These are phyloP conservation scores for Cyclocybe cylindracea DNA, from an alignment of 768 basidiomycete genomes.

Conservation along the genomic window DNA sequence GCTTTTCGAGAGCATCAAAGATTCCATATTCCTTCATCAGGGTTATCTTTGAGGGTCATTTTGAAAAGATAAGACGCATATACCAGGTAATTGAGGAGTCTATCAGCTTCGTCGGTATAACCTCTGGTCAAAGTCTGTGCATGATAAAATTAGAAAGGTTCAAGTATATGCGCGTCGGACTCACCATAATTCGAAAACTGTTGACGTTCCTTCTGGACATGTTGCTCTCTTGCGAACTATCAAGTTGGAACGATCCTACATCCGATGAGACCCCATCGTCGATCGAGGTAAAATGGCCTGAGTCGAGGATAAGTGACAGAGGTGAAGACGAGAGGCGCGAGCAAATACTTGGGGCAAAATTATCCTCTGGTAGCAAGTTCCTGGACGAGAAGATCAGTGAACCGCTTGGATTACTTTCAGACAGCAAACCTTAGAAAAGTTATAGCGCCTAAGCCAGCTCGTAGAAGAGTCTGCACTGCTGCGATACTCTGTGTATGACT, in stretches of 20 bases:
- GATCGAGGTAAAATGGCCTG: constrained; percentile 58
- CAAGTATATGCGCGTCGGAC: neutral
- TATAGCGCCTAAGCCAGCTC: constrained; percentile 75
- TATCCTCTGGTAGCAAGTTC: constrained; percentile 77
- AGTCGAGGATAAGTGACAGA: constrained; percentile 4
- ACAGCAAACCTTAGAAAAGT: constrained; percentile 64
- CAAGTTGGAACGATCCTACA: constrained; percentile 35
- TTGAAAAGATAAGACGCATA: constrained; percentile 2
- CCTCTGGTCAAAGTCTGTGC: constrained; percentile 66
- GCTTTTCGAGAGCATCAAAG: constrained; percentile 82
- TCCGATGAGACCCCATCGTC: constrained; percentile 40
- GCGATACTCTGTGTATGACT: constrained; percentile 63
- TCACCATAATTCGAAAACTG: constrained; percentile 70
- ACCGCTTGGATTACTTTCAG: neutral
- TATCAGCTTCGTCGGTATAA: constrained; percentile 82
- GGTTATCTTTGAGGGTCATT: constrained; percentile 3
- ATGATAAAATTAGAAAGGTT: neutral
- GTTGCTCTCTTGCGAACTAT: constrained; percentile 29
- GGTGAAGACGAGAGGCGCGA: neutral
- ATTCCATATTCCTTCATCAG: constrained; percentile 74
- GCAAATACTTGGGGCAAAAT: constrained; percentile 57
- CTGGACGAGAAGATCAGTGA: constrained; percentile 31
- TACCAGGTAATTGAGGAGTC: constrained; percentile 76
- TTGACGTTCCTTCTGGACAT: constrained; percentile 45
- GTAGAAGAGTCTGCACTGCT: constrained; percentile 71